phyloP scores from a whole-genome alignment of 2,329 filamentous ascomycete genomes.

The Celoporthe dispersa region DNA sequence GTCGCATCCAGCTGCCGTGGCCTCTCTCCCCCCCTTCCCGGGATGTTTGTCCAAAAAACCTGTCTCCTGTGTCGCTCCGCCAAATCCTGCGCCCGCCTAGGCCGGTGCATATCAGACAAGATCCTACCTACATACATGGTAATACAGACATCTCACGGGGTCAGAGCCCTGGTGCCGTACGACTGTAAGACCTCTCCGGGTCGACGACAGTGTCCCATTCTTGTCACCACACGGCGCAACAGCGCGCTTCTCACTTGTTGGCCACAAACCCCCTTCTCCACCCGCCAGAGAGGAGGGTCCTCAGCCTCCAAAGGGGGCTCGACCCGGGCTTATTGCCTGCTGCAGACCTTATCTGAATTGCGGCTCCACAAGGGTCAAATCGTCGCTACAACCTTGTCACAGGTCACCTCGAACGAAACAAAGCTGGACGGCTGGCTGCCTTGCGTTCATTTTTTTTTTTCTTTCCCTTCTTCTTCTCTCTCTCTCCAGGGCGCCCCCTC shows the following conservation, averaged over 20 bases:
- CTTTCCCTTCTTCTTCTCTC: neutral
- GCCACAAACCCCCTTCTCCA: neutral
- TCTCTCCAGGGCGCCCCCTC: neutral
- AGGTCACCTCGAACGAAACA: conserved; percentile 8
- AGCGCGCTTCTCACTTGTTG: neutral
- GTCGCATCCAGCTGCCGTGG: conserved; percentile 25
- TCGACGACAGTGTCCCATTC: neutral
- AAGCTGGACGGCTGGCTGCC: conserved; percentile 15
- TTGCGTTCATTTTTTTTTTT: conserved; percentile 4
- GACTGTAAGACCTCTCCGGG: neutral
- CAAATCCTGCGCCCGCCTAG: conserved; percentile 1
- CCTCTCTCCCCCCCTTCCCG: conserved; percentile 8
- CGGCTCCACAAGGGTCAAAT: conserved; percentile 26
- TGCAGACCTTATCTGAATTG: conserved; percentile 26
- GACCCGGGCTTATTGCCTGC: conserved; percentile 26
- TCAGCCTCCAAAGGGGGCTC: neutral
- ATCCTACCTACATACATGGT: neutral
- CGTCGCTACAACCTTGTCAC: conserved; percentile 19
- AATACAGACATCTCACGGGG: neutral
- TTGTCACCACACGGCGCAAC: conserved; percentile 1
- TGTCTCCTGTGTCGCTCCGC: neutral
- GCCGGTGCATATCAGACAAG: neutral
- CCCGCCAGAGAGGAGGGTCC: neutral
- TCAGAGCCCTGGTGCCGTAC: neutral
- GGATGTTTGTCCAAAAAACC: conserved; percentile 18